Base-by-base conservation (phyloP, 2,329 filamentous ascomycete genomes). In the Paracorniculantispora psalliotae region DNA sequence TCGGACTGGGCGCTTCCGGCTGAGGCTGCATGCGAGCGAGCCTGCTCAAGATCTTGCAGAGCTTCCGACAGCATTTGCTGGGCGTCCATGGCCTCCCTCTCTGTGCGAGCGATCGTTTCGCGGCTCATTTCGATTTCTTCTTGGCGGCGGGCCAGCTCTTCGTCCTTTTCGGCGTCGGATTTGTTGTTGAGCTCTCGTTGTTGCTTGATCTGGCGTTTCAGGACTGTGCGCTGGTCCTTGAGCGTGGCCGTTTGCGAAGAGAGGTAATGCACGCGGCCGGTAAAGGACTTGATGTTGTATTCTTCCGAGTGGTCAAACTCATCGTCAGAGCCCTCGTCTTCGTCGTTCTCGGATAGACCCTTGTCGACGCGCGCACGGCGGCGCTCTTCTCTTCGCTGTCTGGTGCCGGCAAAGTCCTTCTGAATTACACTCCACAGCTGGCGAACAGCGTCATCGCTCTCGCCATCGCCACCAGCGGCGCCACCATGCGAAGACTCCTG, bases 201-300 rank as follows among this genome's bases (percentile, higher is more conserved):
- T 71, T 97, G 92, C 75, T 96, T 93, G 67, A 97, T 93, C 71
- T 97, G 92, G 46, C 92, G 86, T 67, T 93, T 89, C 9, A 97
- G 81, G 23, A 96, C 92, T 51, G 86, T 85, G 70, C 96, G 96
- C 70, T 97, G 92, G 66, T 96, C 90, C 62, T 90, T 87, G 37
- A 97, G 78, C 21, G 84, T 84, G 19, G 87, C 88, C n/a, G 91
- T 84, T 60, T 91, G 89, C 43, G 81, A 80, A 68, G 92, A 91
- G 4, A 97, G 77, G 75, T 86, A 89, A 67, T 92, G 88, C 1
- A 97, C 86, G 67, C 90, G 91, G 9, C 83, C 78, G 17, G 86
- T 88, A 71, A 97, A 96, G 21, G 87, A 90, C 23, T 82, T 79
- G 4, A 96, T 75, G 1, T 88, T 89, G 73, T 90, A 96, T 1